Evolutionary conservation across 306 rosid genomes (phyloP), one percentile per base, ranked within the genome.

Genomic region (Begonia peltatifolia): DNA sequence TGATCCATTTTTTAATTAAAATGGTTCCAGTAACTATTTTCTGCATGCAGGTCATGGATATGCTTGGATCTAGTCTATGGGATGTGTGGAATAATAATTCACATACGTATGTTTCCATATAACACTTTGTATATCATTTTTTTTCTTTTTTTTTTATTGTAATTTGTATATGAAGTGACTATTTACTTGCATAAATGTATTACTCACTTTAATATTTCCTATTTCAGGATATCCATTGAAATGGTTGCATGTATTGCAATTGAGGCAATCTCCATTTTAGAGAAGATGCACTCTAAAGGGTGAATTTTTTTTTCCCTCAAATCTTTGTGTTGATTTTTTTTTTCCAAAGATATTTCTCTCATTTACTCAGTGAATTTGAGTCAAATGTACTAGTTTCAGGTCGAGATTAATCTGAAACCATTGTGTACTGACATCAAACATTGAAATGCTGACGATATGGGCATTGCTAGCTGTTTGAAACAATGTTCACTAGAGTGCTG

Each of bases 221-320:
- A 58, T 23, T 51, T 41, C 80, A 75, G 80, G 63, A 75, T 75
- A 76, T 63, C 80, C 46, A 70, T 75, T 47, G 80, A 75, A 70
- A 75, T 75, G 80, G 80, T 75, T 14, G 80, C 80, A 22, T 75
- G 80, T 47, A 75, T 75, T 61, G 80, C 80, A 42, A 70, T 75
- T 53, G 80, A 75, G 68, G 73, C 76, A 9, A 70, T 75, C 58
- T 75, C 80, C 65, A 75, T 75, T 50, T 63, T 75, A 69, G 80
- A 70, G 71, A 75, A 75, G 76, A 66, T 75, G 62, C 80, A 59
- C 50, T 59, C 63, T 17, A 65, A 65, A 61, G 79, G 79, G 79
- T 74, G 36, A 65, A 65, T 63, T 38, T 30, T 53, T 61, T 42
- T 48, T 42, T 59, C 41, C 79, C 53, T 46, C 41, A 30, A 30